Evolutionary conservation across 768 basidiomycete species (phyloP).

Genomic region (Auriscalpium microsporum): DNA sequence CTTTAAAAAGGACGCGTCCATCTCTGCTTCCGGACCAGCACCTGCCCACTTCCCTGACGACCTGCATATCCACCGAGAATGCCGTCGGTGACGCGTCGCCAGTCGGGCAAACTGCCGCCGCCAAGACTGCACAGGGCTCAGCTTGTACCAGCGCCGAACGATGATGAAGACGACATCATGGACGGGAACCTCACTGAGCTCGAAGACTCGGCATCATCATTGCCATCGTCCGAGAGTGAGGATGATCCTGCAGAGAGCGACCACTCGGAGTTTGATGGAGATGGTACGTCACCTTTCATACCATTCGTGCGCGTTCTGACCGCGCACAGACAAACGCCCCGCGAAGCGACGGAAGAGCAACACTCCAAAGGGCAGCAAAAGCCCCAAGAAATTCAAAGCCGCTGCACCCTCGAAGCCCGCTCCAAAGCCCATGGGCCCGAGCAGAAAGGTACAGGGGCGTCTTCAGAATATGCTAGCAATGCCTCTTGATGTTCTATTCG

Average conservation of each 20-base stretch:
- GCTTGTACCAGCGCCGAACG: no score
- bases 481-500: constrained; percentile 9
- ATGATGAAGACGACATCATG: constrained; percentile 2
- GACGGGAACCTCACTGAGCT: not conserved
- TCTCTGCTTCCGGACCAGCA: no score
- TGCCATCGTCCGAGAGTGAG: not conserved
- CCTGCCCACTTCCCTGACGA: no score
- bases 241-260: not conserved
- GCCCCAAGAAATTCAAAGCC: not conserved
- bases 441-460: constrained; percentile 5
- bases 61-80: no score
- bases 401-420: not conserved
- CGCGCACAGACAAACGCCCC: not conserved
- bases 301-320: not conserved
- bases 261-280: not conserved
- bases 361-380: not conserved
- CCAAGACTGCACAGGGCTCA: no score
- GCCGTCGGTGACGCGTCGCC: no score
- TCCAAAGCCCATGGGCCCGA: not conserved
- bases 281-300: not conserved
- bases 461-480: constrained; percentile 11
- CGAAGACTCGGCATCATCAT: not conserved
- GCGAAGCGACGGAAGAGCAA: not conserved
- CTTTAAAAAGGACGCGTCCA: no score
- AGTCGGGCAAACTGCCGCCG: no score